Conservation (phyloP, 2,329 filamentous ascomycete species). For the Talaromyces funiculosus region DNA sequence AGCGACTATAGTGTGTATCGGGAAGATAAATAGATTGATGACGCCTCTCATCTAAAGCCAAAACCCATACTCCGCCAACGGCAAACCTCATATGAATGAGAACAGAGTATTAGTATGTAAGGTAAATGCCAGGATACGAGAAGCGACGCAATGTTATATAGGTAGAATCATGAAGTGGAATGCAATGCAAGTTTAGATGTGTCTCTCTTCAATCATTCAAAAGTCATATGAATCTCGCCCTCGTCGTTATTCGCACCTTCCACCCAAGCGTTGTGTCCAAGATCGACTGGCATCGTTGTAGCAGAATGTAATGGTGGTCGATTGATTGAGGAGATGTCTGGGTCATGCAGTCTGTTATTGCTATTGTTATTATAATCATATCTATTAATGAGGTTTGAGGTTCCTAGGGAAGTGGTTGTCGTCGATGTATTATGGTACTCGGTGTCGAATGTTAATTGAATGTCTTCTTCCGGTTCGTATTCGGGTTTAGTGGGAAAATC, state of each 20-base stretch:
- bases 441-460: constrained; percentile 69
- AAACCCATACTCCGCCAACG: neutral
- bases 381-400: constrained; percentile 14
- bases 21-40: neutral
- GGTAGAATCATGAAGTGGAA: neutral
- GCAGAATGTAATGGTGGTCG: constrained; percentile 28
- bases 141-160: neutral
- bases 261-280: constrained; percentile 61
- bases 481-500: neutral
- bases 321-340: constrained; percentile 12
- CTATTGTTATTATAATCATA: constrained; percentile 6
- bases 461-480: constrained; percentile 25
- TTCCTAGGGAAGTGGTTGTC: neutral
- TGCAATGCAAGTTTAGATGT: neutral
- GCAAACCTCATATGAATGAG: neutral
- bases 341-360: constrained; percentile 1
- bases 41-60: neutral
- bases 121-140: neutral
- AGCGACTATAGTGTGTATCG: too few relatives aligned
- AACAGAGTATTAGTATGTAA: neutral
- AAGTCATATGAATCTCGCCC: constrained; percentile 69
- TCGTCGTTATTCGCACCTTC: constrained; percentile 60
- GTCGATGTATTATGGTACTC: constrained; percentile 45
- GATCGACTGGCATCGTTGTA: constrained; percentile 26
- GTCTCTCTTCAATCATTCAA: constrained; percentile 52